Evolutionary conservation across 495 filamentous ascomycete species (phyloP), one percentile per base, ranked within the genome.

Genomic region (Entonaema liquescens): DNA sequence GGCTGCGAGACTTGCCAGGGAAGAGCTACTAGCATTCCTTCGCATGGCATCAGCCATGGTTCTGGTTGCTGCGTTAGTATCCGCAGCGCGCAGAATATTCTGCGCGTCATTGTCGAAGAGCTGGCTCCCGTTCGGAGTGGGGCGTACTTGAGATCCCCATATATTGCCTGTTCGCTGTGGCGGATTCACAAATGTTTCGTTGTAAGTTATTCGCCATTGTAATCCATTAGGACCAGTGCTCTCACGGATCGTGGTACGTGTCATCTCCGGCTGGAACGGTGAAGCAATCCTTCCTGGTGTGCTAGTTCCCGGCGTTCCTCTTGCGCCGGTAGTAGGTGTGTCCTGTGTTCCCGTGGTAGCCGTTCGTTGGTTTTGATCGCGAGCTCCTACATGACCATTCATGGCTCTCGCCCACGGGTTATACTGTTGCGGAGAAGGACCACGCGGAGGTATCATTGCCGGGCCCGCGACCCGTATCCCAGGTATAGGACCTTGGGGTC

Each of bases 1-100:
- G n/a, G 62, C 59, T 2, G 77, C 73, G 55, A 81, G 73, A 50
- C 71, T 79, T 21, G 80, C 69, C 15, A 78, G 67, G 1, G 79
- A 81, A 17, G 79, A 79, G 44, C 79, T 82, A 6, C 83, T 83
- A 25, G 83, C 74, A 72, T 79, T 83, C 63, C 83, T 76, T 25
- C 82, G 80, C 82, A 86, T 85, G 23, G 81, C 82, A 68, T 79
- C 79, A 0, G 78, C 74, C 72, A 82, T 80, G n/a, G 68, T 67
- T 35, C 79, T 80, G 3, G 77, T 78, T 6, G 79, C 78, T 31
- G 82, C 77, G 9, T 65, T 73, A n/a, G 79, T 74, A 60, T 85
- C 83, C 17, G 79, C 79, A 50, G 78, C 72, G 29, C 81, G 79
- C 4, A 85, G 59, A 8, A 80, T 77, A 62, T 79, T 80, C 31